Evolutionary conservation across 495 filamentous ascomycete genomes (phyloP).

Genomic region (Tricharina praecox): DNA sequence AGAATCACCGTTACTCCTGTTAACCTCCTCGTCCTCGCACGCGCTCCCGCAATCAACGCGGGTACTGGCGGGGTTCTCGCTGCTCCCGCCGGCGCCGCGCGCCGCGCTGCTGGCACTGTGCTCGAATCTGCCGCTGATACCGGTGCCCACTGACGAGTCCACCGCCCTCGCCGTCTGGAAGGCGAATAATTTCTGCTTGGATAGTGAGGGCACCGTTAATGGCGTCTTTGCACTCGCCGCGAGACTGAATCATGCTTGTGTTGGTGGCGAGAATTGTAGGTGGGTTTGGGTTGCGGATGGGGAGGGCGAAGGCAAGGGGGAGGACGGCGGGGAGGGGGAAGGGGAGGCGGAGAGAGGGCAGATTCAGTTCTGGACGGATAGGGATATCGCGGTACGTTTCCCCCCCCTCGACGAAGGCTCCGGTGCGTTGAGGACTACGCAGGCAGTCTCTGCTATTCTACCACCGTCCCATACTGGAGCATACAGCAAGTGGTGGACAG

Average conservation of each 20-base stretch:
- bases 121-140: not conserved
- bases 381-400: slow-evolving; percentile 19
- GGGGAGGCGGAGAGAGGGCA: slow-evolving; percentile 8
- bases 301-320: too few relatives aligned
- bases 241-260: slow-evolving; percentile 23
- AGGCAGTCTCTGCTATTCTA: too few relatives aligned
- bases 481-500: not conserved
- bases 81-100: not conserved
- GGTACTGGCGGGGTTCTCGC: too few relatives aligned
- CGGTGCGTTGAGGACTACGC: too few relatives aligned
- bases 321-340: too few relatives aligned
- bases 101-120: slow-evolving; percentile 10
- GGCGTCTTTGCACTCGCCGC: slow-evolving; percentile 17
- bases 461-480: too few relatives aligned
- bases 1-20: slow-evolving; percentile 15
- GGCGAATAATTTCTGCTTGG: slow-evolving; percentile 21
- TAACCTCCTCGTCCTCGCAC: slow-evolving; percentile 8
- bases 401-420: slow-evolving; percentile 7
- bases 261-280: slow-evolving; percentile 18
- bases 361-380: slow-evolving; percentile 20
- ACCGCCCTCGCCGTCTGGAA: slow-evolving; percentile 19
- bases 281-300: slow-evolving; percentile 22
- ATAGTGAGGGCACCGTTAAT: slow-evolving; percentile 13
- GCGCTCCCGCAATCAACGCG: slow-evolving; percentile 6
- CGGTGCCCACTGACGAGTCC: slow-evolving; percentile 1